phyloP scores from a whole-genome alignment of 805 yeast species.

The Candida andamanensis region DNA sequence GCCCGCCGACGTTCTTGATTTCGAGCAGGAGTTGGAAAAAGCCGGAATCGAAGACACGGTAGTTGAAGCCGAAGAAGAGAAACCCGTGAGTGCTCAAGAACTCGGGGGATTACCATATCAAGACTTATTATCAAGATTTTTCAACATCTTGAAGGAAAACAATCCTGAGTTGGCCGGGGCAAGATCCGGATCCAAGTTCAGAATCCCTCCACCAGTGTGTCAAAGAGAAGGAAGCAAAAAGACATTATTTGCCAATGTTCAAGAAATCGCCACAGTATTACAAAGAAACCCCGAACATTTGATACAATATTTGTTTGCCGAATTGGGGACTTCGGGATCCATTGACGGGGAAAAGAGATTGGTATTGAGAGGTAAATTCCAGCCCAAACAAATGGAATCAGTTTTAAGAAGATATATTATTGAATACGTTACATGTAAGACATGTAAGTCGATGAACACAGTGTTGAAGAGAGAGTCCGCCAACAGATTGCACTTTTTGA shows the following conservation, averaged over 20 bases:
- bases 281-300: constrained; percentile 97
- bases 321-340: constrained; percentile 98
- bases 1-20: constrained; percentile 62
- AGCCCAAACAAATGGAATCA: constrained; percentile 94
- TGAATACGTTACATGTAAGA: constrained; percentile 97
- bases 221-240: constrained; percentile 96
- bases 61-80: constrained; percentile 23
- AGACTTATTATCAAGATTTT: constrained; percentile 76
- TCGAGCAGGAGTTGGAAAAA: constrained; percentile 82
- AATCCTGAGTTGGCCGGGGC: constrained; percentile 99
- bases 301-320: constrained; percentile 94
- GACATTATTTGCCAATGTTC: constrained; percentile 93
- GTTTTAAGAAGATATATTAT: constrained; percentile 93
- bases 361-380: constrained; percentile 96
- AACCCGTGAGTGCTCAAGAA: constrained; percentile 22
- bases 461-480: constrained; percentile 92
- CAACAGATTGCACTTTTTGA: constrained; percentile 94
- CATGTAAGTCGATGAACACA: constrained; percentile 97
- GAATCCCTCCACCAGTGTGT: constrained; percentile 96
- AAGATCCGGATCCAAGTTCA: constrained; percentile 83
- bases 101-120: constrained; percentile 66
- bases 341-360: constrained; percentile 97
- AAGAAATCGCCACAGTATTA: constrained; percentile 87
- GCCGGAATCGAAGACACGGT: constrained; percentile 70
- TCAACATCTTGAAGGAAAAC: constrained; percentile 78